Percentiles rank a stretch among this genome's conserved stretches.
These are phyloP conservation scores for Pouteria glomerata DNA, from an alignment of 148 eudicot species.

Conservation along the genomic window DNA sequence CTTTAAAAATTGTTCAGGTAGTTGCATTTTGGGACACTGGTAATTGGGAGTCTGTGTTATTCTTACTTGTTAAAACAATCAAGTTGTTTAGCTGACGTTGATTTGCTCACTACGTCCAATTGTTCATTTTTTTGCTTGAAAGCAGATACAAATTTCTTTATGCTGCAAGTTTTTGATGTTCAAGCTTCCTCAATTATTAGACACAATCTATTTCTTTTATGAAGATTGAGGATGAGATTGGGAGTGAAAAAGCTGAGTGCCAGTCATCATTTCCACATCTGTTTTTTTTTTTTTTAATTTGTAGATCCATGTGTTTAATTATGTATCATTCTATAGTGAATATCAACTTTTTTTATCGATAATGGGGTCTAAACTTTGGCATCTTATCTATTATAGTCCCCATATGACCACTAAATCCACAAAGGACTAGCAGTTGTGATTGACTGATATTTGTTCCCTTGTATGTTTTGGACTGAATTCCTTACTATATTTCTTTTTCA, in stretches of 20 bases:
- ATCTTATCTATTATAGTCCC: background rate
- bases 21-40: too few relatives aligned
- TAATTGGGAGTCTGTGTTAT: background rate
- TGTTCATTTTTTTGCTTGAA: background rate
- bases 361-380: background rate
- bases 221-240: background rate
- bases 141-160: background rate
- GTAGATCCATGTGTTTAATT: background rate
- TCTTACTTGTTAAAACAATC: background rate
- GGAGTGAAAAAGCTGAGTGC: background rate
- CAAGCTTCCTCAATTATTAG: background rate
- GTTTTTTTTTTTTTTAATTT: background rate
- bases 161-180: background rate
- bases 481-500: constrained; percentile 16
- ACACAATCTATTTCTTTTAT: background rate
- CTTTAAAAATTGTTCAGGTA: background rate
- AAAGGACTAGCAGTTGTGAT: background rate
- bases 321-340: background rate
- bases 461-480: background rate
- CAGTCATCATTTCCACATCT: background rate
- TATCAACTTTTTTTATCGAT: background rate
- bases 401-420: background rate
- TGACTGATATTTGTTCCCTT: background rate
- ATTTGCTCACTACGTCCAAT: background rate
- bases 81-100: background rate